Evolutionary conservation across 2,329 filamentous ascomycete genomes (phyloP).

Genomic region (Knoxdaviesia proteae): DNA sequence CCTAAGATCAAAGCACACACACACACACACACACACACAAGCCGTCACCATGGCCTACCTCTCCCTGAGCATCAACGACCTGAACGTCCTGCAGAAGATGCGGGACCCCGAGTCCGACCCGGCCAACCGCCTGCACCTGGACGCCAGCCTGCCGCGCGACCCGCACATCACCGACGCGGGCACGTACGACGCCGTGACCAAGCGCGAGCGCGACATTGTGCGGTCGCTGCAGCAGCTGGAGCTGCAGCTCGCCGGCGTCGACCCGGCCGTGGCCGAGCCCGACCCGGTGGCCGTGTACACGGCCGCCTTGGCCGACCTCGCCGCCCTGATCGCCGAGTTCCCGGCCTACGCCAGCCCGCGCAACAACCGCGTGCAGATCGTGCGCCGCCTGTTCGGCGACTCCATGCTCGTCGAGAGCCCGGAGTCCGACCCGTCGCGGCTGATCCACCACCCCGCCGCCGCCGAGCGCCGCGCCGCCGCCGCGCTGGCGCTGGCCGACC

Average conservation of each 20-base stretch:
- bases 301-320: slow-evolving; percentile 25
- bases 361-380: slow-evolving; percentile 54
- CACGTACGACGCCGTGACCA: slow-evolving; percentile 28
- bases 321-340: slow-evolving; percentile 30
- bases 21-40: not conserved
- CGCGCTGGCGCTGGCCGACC: slow-evolving; percentile 25
- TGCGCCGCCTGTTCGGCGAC: slow-evolving; percentile 41
- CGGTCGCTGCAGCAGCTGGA: slow-evolving; percentile 32
- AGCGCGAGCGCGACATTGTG: slow-evolving; percentile 32
- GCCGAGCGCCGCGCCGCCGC: slow-evolving; percentile 19
- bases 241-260: slow-evolving; percentile 24
- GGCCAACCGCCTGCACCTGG: slow-evolving; percentile 29
- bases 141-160: slow-evolving; percentile 32
- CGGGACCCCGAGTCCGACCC: slow-evolving; percentile 44
- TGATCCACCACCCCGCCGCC: slow-evolving; percentile 17
- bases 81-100: slow-evolving; percentile 44
- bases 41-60: slow-evolving; percentile 22
- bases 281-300: slow-evolving; percentile 24
- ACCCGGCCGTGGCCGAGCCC: slow-evolving; percentile 12
- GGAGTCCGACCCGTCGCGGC: slow-evolving; percentile 16
- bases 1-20: not conserved
- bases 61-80: slow-evolving; percentile 33
- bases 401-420: slow-evolving; percentile 25
- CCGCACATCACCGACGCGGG: slow-evolving; percentile 29
- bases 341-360: slow-evolving; percentile 51